phyloP scores from a whole-genome alignment of 1,139 yeast species.

The Kurtzmaniella natalensis region DNA sequence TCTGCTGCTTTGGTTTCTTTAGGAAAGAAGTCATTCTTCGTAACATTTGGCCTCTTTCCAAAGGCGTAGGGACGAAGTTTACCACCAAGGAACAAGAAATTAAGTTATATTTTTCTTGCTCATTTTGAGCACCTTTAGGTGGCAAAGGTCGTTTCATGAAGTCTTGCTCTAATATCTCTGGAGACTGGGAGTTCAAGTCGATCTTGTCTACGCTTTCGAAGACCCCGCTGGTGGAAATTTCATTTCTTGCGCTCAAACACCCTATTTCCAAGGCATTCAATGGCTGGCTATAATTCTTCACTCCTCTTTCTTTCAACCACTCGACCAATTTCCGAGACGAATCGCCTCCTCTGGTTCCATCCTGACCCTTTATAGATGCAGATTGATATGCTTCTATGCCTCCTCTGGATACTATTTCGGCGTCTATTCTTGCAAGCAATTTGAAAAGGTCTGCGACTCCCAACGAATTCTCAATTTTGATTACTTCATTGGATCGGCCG shows the following conservation, averaged over 20 bases:
- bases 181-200: constrained; percentile 80
- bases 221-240: constrained; percentile 54
- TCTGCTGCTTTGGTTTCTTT: constrained; percentile 21
- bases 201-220: constrained; percentile 54
- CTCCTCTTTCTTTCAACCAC: constrained; percentile 47
- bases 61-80: constrained; percentile 78
- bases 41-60: constrained; percentile 74
- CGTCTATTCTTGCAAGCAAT: constrained; percentile 51
- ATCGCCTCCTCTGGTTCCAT: constrained; percentile 77
- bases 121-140: constrained; percentile 7
- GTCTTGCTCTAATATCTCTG: constrained; percentile 67
- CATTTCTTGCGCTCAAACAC: constrained; percentile 63
- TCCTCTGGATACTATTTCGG: constrained; percentile 57
- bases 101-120: constrained; percentile 50
- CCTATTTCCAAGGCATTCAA: constrained; percentile 74
- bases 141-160: constrained; percentile 79
- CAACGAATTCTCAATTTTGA: constrained; percentile 18
- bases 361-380: constrained; percentile 89
- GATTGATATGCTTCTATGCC: constrained; percentile 73
- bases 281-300: constrained; percentile 9
- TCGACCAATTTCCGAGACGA: constrained; percentile 70
- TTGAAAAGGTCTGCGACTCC: constrained; percentile 14
- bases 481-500: constrained; percentile 7
- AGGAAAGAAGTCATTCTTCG: constrained; percentile 56
- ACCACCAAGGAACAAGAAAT: constrained; percentile 83